Conservation (phyloP, 345 rosid genomes). For the Durio zibethinus region DNA sequence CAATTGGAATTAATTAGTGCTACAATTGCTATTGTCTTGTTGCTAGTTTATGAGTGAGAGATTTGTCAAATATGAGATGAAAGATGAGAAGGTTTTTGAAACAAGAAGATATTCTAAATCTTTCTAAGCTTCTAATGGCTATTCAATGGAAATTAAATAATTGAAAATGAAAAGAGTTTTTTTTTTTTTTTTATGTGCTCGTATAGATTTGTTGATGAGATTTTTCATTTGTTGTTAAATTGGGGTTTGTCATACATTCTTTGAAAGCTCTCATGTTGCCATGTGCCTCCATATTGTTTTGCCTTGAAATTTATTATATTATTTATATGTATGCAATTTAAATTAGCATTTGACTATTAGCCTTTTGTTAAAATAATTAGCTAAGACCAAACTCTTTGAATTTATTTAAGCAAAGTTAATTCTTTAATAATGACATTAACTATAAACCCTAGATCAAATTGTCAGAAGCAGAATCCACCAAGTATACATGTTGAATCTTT, state of each 20-base stretch:
- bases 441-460: not conserved
- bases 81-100: slow-evolving; percentile 6
- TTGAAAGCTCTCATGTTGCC: slow-evolving; percentile 26
- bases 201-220: slow-evolving; percentile 37
- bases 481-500: too few species aligned
- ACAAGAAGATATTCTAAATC: slow-evolving; percentile 32
- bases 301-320: not conserved
- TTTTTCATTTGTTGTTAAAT: slow-evolving; percentile 23
- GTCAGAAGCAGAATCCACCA: not conserved
- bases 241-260: slow-evolving; percentile 22
- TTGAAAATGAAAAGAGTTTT: not conserved
- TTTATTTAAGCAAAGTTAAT: not conserved
- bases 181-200: slow-evolving; percentile 1
- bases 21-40: not conserved
- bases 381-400: not conserved
- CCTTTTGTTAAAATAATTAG: not conserved
- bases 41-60: slow-evolving; percentile 1
- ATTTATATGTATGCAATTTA: not conserved
- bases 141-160: slow-evolving; percentile 19
- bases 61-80: slow-evolving; percentile 26
- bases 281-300: slow-evolving; percentile 25
- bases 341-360: not conserved
- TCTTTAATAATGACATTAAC: not conserved
- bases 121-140: slow-evolving; percentile 32
- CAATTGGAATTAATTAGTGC: slow-evolving; percentile 3